phyloP scores from a whole-genome alignment of 2,329 filamentous ascomycete species.

The Meredithiella fracta region DNA sequence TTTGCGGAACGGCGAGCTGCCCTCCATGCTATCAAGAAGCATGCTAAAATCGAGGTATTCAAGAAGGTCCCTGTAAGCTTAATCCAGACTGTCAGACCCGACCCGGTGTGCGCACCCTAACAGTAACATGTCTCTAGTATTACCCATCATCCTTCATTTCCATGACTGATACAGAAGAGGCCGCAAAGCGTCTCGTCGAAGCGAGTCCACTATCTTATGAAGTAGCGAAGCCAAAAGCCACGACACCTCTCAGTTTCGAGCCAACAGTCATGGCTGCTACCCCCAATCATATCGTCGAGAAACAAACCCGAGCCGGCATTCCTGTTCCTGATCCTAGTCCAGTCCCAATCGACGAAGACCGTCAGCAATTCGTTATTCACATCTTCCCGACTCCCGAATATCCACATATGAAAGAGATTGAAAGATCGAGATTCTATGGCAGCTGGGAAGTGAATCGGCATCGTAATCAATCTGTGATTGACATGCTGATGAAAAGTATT shows the following conservation, averaged over 20 bases:
- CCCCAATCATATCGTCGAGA: conserved; percentile 7
- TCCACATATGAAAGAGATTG: conserved; percentile 24
- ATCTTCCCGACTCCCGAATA: conserved; percentile 26
- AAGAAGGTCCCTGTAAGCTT: conserved; percentile 27
- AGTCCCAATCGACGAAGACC: conserved; percentile 9
- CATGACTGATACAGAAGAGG: conserved; percentile 26
- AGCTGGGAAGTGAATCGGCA: conserved; percentile 25
- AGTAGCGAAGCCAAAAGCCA: conserved; percentile 18
- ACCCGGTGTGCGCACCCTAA: background rate
- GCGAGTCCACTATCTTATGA: conserved; percentile 33
- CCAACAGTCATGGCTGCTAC: conserved; percentile 12
- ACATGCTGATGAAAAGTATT: conserved; percentile 24
- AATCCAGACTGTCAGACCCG: background rate
- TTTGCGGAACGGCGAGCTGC: conserved; percentile 40
- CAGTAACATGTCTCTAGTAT: conserved; percentile 22
- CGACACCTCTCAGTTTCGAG: background rate
- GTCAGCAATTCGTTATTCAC: conserved; percentile 27
- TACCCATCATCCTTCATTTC: conserved; percentile 34
- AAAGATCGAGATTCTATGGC: conserved; percentile 23
- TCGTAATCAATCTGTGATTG: conserved; percentile 22
- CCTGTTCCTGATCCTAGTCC: conserved; percentile 18
- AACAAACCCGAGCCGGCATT: conserved; percentile 18
- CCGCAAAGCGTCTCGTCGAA: conserved; percentile 25
- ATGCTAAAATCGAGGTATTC: conserved; percentile 36
- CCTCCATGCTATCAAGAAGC: conserved; percentile 33